phyloP scores from a whole-genome alignment of 257 asterid species.

The Eustoma russellianum region DNA sequence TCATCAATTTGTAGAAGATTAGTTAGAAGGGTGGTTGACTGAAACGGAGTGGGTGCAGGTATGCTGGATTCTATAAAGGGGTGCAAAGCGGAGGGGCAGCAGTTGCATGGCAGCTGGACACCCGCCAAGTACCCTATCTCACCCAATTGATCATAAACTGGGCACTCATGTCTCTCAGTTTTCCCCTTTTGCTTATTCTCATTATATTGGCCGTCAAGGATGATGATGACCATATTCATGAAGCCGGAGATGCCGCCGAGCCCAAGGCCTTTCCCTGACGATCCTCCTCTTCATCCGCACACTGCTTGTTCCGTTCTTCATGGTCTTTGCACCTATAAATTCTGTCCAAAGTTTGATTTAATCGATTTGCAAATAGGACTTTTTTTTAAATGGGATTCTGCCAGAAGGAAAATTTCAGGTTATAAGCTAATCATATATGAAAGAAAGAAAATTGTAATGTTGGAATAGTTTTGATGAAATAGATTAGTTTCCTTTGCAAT shows the following conservation, averaged over 20 bases:
- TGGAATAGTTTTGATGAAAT: no score
- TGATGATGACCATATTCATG: constrained; percentile 14
- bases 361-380: no score
- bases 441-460: no score
- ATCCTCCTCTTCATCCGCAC: no score
- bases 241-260: not conserved
- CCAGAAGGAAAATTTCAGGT: no score
- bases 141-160: constrained; percentile 25
- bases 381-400: no score
- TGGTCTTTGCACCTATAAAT: no score
- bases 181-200: constrained; percentile 24
- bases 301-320: no score
- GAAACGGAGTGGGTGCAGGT: constrained; percentile 11
- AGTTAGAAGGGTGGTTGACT: not conserved
- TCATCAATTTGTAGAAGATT: no score
- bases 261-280: constrained; percentile 11
- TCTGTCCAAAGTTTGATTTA: no score
- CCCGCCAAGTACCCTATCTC: constrained; percentile 20
- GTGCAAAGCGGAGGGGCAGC: constrained; percentile 43
- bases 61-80: constrained; percentile 35
- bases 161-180: constrained; percentile 27
- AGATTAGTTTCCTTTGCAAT: no score
- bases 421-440: no score
- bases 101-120: constrained; percentile 34
- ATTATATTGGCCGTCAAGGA: constrained; percentile 32